Conservation (phyloP, 73 alveolate genomes). For the Diophrys sp. region DNA sequence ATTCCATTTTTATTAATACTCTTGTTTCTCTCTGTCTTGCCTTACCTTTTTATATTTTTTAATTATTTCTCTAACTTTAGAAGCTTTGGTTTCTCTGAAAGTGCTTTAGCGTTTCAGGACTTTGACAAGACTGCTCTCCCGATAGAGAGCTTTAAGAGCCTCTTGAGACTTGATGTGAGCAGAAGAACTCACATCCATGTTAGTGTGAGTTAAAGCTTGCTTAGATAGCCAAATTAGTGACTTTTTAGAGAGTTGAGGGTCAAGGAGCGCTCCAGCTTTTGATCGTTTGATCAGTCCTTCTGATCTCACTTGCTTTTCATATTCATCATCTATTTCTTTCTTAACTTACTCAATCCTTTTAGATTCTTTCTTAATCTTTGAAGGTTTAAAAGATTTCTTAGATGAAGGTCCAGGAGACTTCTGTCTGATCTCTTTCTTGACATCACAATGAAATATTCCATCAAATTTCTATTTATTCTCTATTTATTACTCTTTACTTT, state of each 20-base stretch:
- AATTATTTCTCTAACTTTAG: background rate
- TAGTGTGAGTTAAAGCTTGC: background rate
- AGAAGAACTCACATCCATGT: background rate
- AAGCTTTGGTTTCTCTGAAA: background rate
- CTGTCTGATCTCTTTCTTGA: background rate
- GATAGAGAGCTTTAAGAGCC: background rate
- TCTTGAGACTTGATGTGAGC: background rate
- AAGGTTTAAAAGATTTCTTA: background rate
- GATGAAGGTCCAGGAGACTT: background rate
- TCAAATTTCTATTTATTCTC: background rate
- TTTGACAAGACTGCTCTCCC: background rate
- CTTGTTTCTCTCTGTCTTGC: background rate
- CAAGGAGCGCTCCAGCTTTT: background rate
- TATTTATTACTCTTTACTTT: background rate
- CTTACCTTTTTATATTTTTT: no score
- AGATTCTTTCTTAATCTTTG: background rate
- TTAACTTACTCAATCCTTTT: background rate
- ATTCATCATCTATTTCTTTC: background rate
- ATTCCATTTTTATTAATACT: no score
- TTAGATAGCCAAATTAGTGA: background rate
- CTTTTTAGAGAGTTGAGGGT: background rate
- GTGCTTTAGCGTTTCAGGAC: background rate
- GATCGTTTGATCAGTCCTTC: background rate
- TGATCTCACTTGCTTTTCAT: background rate
- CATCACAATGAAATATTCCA: no score